Percentiles rank a stretch among this genome's conserved stretches.
phyloP scores from a whole-genome alignment of 805 yeast genomes.

The Cyberlindnera maclurae region DNA sequence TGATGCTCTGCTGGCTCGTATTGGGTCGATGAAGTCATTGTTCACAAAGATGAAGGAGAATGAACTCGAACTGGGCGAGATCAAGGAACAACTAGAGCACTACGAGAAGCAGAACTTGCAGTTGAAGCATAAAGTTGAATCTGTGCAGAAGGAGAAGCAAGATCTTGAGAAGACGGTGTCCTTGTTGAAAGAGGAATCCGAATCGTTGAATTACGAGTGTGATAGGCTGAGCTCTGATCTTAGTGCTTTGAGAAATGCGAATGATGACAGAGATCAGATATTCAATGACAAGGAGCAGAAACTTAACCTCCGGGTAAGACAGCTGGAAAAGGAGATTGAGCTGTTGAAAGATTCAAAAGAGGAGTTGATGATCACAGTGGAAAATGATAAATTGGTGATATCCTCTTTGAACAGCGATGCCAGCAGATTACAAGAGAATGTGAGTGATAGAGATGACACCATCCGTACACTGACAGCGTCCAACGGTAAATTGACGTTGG shows the following conservation, averaged over 20 bases:
- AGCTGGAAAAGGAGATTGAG: conserved; percentile 14
- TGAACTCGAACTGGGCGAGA: conserved; percentile 51
- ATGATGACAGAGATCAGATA: conserved; percentile 13
- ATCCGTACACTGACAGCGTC: conserved; percentile 2
- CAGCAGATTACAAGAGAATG: conserved; percentile 25
- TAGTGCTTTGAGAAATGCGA: conserved; percentile 32
- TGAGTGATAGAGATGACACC: conserved; percentile 4
- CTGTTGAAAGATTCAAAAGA: conserved; percentile 33
- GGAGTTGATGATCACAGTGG: conserved; percentile 29
- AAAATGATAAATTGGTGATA: conserved; percentile 28
- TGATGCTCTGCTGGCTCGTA: conserved; percentile 51
- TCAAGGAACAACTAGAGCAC: conserved; percentile 43
- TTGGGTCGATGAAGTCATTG: conserved; percentile 39
- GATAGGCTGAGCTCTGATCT: conserved; percentile 39
- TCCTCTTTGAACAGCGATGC: conserved; percentile 33
- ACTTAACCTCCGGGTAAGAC: neutral
- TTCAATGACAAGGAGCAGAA: conserved; percentile 2
- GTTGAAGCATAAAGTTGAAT: conserved; percentile 28
- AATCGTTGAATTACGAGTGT: conserved; percentile 46
- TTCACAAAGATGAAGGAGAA: conserved; percentile 46
- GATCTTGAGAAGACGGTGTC: conserved; percentile 27
- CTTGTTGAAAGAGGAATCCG: conserved; percentile 35
- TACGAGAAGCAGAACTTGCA: conserved; percentile 35
- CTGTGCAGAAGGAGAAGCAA: conserved; percentile 26
- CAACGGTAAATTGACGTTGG: neutral